Base-by-base conservation (phyloP, 192 early-diverging fungal genomes). In the Coemansia sp. region DNA sequence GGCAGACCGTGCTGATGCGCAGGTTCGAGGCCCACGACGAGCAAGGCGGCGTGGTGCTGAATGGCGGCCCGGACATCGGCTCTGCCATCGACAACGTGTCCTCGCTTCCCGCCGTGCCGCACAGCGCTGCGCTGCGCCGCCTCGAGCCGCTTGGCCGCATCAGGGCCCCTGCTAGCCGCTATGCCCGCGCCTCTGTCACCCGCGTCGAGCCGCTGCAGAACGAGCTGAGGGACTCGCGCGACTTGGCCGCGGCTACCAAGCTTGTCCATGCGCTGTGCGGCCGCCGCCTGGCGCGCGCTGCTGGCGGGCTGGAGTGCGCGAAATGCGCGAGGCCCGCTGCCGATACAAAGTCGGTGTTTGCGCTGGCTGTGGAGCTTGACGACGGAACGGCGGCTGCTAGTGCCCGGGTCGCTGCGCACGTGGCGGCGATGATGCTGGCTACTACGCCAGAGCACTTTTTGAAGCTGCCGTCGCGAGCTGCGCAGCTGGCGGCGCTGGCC, bases 1-100 rank as follows among this genome's bases (percentile, higher is more conserved):
- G 82, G 12, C 74, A 84, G 60, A 66, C 75, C 27, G 72, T 84
- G 5, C 69, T 84, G 50, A 36, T 75, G 66, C 37, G 62, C 59
- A 62, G 36, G 19, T 23, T 80, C 21, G 74, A 82, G 8, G 69
- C 73, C 4, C 34, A 62, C 31, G 66, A 67, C 9, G 74, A 73
- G 38, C 44, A 72, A 15, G 74, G 74, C 41, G 68, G 59, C 15
- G 70, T 82, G 32, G 46, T 76, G 10, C 67, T 82, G 39, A 82
- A 67, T 21, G 74, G 74, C 59, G 69, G 79, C 57, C 19, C 15
- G 19, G 79, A 73, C 7, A 64, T 71, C 8, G 32, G 44, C 32
- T 59, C 74, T n/a, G 9, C 3, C 8, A 23, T 76, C 4, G 67
- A 59, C 65, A 73, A 74, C 62, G 45, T 82, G 2, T 82, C 79